phyloP scores from a whole-genome alignment of 2,329 filamentous ascomycete genomes.

The Teratosphaeria pseudoeucalypti region DNA sequence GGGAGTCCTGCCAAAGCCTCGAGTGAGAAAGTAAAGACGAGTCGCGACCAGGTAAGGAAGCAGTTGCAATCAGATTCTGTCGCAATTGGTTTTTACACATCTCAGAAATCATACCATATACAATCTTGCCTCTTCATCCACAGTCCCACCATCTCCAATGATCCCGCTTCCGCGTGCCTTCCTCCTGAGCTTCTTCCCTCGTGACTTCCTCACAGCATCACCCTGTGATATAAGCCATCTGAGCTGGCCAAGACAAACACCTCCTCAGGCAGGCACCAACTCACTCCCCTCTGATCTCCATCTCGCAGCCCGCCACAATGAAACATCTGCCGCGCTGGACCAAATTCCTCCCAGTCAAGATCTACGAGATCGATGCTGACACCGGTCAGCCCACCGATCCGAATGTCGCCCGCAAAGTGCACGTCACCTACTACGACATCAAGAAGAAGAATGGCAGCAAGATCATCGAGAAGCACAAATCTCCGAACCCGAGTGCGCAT shows the following conservation, averaged over 20 bases:
- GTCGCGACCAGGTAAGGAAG: not conserved
- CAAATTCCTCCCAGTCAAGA: slow-evolving; percentile 9
- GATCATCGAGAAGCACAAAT: slow-evolving; percentile 17
- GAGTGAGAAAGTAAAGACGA: not conserved
- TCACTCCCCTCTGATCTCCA: not conserved
- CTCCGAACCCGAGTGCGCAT: not conserved
- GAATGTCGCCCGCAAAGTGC: slow-evolving; percentile 6
- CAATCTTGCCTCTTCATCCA: not conserved
- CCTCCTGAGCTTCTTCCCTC: not conserved
- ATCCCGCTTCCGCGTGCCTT: not conserved
- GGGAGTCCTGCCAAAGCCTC: not conserved
- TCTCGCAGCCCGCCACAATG: not conserved
- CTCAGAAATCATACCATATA: too few relatives aligned
- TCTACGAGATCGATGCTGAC: slow-evolving; percentile 19
- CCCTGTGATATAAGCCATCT: too few relatives aligned
- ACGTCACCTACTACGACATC: slow-evolving; percentile 17
- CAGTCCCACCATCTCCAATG: not conserved
- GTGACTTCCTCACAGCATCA: not conserved
- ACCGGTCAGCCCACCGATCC: slow-evolving; percentile 17
- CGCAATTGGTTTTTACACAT: too few relatives aligned
- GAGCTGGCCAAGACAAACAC: not conserved
- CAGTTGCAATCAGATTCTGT: not conserved
- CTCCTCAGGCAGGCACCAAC: not conserved
- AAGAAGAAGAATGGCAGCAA: slow-evolving; percentile 16
- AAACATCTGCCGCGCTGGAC: not conserved